phyloP scores from a whole-genome alignment of 2,329 filamentous ascomycete species.

The Huntiella moniliformis region DNA sequence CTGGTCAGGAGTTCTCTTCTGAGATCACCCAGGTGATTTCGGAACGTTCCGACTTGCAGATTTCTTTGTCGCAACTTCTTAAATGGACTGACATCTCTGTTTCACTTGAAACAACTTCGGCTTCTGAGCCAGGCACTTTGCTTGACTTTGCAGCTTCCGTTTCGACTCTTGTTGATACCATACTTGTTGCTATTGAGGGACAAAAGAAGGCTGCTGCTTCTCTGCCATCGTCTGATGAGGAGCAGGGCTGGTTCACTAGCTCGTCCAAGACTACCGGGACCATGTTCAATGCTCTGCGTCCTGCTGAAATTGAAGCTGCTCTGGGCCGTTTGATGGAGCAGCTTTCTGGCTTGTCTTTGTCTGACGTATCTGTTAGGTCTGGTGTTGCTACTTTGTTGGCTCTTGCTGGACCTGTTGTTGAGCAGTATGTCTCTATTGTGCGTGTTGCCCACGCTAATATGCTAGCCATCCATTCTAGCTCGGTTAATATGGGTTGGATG shows the following conservation, averaged over 20 bases:
- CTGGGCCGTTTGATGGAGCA: slow-evolving; percentile 24
- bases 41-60: slow-evolving; percentile 38
- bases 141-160: slow-evolving; percentile 35
- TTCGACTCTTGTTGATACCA: slow-evolving; percentile 49
- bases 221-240: slow-evolving; percentile 22
- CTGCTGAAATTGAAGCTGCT: slow-evolving; percentile 14
- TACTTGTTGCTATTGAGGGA: slow-evolving; percentile 64
- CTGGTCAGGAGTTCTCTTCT: slow-evolving; percentile 21
- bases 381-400: slow-evolving; percentile 27
- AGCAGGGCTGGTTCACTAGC: slow-evolving; percentile 28
- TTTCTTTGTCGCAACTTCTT: slow-evolving; percentile 45
- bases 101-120: slow-evolving; percentile 4
- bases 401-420: slow-evolving; percentile 49
- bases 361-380: not conserved
- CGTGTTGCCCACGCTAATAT: slow-evolving; percentile 38
- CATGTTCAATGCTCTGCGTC: slow-evolving; percentile 10
- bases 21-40: slow-evolving; percentile 24
- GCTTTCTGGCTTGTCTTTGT: not conserved
- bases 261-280: slow-evolving; percentile 3
- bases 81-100: slow-evolving; percentile 36
- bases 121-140: slow-evolving; percentile 16
- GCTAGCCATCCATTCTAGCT: slow-evolving; percentile 46
- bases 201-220: slow-evolving; percentile 36
- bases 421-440: slow-evolving; percentile 50
- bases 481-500: slow-evolving; percentile 55